Conservation (phyloP, 768 basidiomycete genomes). For the Sporobolomyces phaffii region DNA sequence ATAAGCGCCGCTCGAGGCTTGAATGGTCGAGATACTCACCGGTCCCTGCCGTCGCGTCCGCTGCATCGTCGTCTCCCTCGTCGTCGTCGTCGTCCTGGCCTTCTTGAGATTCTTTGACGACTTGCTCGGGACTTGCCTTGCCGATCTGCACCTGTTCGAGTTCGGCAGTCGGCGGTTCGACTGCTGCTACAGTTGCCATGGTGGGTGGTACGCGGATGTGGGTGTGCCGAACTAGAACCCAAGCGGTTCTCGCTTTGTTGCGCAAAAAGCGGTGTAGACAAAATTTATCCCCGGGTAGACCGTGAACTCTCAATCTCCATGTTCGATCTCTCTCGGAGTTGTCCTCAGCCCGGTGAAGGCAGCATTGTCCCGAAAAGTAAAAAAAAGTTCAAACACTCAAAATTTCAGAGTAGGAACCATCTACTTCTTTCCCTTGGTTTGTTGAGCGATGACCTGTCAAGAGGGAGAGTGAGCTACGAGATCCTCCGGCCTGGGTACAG, state of each 20-base stretch:
- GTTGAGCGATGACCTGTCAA: slow-evolving; percentile 33
- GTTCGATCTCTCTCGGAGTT: no score
- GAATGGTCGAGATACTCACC: slow-evolving; percentile 14
- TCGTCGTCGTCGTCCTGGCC: slow-evolving; percentile 14
- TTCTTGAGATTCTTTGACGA: not conserved
- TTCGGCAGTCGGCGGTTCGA: not conserved
- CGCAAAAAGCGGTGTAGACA: no score
- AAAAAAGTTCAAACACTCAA: not conserved
- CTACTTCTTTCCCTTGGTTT: slow-evolving; percentile 35
- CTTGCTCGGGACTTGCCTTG: not conserved
- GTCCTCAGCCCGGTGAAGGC: no score
- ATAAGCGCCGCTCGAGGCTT: no score
- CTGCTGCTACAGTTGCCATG: not conserved
- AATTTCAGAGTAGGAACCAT: not conserved
- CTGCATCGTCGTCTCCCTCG: slow-evolving; percentile 44
- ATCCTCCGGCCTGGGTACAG: no score
- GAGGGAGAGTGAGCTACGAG: no score
- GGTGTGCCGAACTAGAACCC: not conserved
- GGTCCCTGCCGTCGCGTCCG: slow-evolving; percentile 19
- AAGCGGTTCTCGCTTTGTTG: no score
- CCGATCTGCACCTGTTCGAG: no score
- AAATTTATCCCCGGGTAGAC: no score
- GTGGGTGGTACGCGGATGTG: not conserved
- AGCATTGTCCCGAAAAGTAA: no score
- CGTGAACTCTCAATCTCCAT: no score